Evolutionary conservation across 106 monocot genomes (phyloP).

Genomic region (Triglochin maritima): DNA sequence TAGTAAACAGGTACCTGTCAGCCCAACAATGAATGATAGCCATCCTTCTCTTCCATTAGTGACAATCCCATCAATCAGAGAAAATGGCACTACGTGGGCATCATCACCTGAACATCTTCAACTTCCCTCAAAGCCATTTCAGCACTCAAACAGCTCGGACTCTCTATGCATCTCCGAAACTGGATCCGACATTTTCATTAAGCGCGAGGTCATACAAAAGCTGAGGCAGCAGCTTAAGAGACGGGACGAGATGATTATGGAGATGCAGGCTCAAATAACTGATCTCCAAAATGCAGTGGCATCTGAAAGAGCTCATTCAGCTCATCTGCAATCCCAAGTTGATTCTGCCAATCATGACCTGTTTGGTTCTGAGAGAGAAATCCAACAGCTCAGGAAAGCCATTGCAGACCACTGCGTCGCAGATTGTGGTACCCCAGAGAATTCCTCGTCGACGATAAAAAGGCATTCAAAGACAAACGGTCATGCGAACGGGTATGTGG

Average conservation of each 20-base stretch:
- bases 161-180: constrained; percentile 37
- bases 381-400: constrained; percentile 23
- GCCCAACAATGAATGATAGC: constrained; percentile 10
- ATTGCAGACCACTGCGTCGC: constrained; percentile 28
- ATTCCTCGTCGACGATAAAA: neutral
- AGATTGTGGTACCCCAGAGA: constrained; percentile 11
- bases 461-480: constrained; percentile 24
- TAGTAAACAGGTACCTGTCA: constrained; percentile 4
- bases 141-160: constrained; percentile 31
- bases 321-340: constrained; percentile 24
- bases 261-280: constrained; percentile 31
- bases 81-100: constrained; percentile 16
- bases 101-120: constrained; percentile 32
- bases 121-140: constrained; percentile 20
- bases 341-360: constrained; percentile 26
- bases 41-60: constrained; percentile 29
- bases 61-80: constrained; percentile 9
- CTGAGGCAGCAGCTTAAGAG: constrained; percentile 34
- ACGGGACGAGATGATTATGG: constrained; percentile 37
- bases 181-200: constrained; percentile 33
- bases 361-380: constrained; percentile 27
- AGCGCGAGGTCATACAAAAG: constrained; percentile 36
- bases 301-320: constrained; percentile 15
- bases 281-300: constrained; percentile 22
- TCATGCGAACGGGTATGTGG: constrained; percentile 17